Base-by-base conservation (phyloP, 768 basidiomycete species). In the Mycena latifolia region DNA sequence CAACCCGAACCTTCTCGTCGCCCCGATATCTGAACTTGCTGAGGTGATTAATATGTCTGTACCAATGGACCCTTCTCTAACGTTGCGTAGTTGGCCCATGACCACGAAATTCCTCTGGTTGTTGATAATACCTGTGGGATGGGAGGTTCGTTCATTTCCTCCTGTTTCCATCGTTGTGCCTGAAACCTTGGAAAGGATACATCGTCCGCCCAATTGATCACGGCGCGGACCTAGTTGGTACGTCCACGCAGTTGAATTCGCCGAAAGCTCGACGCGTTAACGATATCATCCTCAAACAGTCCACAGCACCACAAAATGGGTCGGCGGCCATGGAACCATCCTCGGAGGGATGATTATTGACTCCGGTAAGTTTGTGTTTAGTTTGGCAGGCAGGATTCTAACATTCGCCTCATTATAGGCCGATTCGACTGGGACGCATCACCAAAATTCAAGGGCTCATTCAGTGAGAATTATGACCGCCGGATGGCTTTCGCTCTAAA, bases 111-210 rank as follows among this genome's bases (percentile, higher is more conserved):
- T 14, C 89, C 89, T 0, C 76, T 90, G 45, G 84, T 91, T 24
- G 88, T 90, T 0, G 88, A 89, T 69, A 89, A 89, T 71, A 89
- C 86, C 1, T 86, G 88, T 61, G 88, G 85, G 46, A 84, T 84
- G 71, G 87, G 88, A 55, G 88, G 88, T 14, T 85, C 84, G 31
- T 11, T 33, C 31, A 5, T 17, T 15, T 5, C 10, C 6, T 28
- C 28, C 5, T 29, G 3, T 50, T 9, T 6, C 12, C 6, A 17
- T 18, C 31, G 22, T 25, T 17, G 15, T n/a, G n/a, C n/a, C n/a
- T n/a, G n/a, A n/a, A n/a, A n/a, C n/a, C n/a, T n/a, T n/a, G n/a
- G n/a, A n/a, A n/a, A 55, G 55, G 55, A 1, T 55, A 55, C 29
- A 46, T 74, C 17, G 57, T 69, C 5, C 51, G 68, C 11, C 74